Evolutionary conservation across 139 green algal species (phyloP).

Genomic region (Micractinium conductrix): DNA sequence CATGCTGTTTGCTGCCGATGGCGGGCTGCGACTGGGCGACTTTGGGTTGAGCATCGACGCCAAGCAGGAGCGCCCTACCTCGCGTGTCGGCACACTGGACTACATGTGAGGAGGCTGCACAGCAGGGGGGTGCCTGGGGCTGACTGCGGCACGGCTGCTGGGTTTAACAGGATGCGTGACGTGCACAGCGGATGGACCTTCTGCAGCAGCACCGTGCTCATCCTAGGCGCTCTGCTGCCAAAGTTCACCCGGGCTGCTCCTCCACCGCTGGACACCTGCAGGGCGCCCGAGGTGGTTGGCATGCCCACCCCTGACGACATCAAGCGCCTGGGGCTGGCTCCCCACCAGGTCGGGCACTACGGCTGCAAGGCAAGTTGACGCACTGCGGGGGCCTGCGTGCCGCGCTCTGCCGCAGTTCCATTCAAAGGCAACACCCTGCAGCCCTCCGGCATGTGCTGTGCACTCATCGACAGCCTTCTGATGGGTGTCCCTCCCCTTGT

Average conservation of each 20-base stretch:
- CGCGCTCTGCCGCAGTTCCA: too few species aligned
- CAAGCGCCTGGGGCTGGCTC: slow-evolving; percentile 15
- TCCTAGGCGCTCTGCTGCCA: too few species aligned
- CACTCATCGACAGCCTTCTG: too few species aligned
- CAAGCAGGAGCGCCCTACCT: slow-evolving; percentile 55
- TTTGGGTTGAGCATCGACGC: slow-evolving; percentile 73
- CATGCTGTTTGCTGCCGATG: slow-evolving; percentile 73
- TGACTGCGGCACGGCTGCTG: background rate
- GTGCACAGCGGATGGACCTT: background rate
- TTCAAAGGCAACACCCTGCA: too few species aligned
- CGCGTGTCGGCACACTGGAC: slow-evolving; percentile 57
- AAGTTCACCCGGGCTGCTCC: too few species aligned
- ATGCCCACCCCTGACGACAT: slow-evolving; percentile 18
- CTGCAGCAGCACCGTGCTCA: background rate
- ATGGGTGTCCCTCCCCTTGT: too few species aligned
- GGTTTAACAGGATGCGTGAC: too few species aligned
- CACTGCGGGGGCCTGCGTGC: too few species aligned
- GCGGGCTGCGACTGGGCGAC: slow-evolving; percentile 64
- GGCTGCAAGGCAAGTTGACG: slow-evolving; percentile 19
- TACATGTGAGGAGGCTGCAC: slow-evolving; percentile 19
- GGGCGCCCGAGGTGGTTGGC: slow-evolving; percentile 27
- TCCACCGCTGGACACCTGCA: background rate
- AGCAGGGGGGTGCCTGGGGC: background rate
- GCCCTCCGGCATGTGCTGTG: too few species aligned
- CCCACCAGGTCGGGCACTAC: slow-evolving; percentile 22